Evolutionary conservation across 164 flowering plant genomes (phyloP).

Genomic region (Macadamia tetraphylla): DNA sequence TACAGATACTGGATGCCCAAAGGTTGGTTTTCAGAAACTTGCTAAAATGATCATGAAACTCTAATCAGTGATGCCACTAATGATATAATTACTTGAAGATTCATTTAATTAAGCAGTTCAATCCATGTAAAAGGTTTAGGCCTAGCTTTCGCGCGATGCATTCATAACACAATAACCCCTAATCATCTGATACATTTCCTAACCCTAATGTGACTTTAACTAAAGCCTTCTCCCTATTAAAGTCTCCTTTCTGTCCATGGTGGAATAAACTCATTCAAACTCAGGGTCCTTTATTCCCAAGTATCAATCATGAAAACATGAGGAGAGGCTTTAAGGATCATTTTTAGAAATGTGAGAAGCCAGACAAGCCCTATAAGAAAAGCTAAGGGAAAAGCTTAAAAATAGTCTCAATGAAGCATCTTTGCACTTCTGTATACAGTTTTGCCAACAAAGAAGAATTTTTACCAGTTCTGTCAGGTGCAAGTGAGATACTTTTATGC

Average conservation of each 20-base stretch:
- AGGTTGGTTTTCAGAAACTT: neutral
- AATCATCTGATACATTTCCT: neutral
- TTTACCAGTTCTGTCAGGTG: conserved; percentile 10
- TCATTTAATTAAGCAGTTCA: neutral
- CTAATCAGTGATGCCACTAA: neutral
- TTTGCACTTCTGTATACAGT: conserved; percentile 22
- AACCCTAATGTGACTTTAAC: neutral
- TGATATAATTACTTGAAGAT: neutral
- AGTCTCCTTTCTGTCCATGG: conserved; percentile 1
- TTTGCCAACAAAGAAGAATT: conserved; percentile 27
- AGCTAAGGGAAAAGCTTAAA: neutral
- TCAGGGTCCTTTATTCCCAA: neutral
- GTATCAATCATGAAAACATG: conserved; percentile 37
- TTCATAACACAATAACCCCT: too few relatives aligned
- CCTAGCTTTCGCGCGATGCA: too few relatives aligned
- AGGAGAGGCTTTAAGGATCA: conserved; percentile 24
- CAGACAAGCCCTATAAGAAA: conserved; percentile 14
- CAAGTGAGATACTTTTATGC: conserved; percentile 7
- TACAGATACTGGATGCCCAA: neutral
- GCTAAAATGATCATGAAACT: neutral
- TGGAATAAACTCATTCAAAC: neutral
- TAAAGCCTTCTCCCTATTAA: neutral
- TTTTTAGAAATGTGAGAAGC: conserved; percentile 16
- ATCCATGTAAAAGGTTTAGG: neutral
- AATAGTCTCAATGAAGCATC: conserved; percentile 16